Base-by-base conservation (phyloP, 2,329 filamentous ascomycete species). In the Calonectria naviculata region DNA sequence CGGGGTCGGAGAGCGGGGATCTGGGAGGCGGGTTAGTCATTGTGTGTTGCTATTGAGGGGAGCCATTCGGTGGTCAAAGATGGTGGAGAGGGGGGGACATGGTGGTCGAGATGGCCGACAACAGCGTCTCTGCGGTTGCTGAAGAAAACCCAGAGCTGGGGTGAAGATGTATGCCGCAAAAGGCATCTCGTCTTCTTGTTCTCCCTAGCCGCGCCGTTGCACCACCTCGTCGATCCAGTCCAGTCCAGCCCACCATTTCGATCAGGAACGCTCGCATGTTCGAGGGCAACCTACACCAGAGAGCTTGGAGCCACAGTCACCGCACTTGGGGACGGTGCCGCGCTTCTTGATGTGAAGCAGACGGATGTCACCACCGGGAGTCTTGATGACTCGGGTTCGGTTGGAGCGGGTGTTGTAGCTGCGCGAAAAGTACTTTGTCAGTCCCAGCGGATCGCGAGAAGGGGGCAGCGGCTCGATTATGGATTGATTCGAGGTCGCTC, bases 261-360 rank as follows among this genome's bases (percentile, higher is more conserved):
- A 70, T 68, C 68, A 68, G n/a, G 63, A 58, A 73, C 66, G 52
- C 64, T 74, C 67, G 68, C 49, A 56, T 42, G 54, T 66, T 67
- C 72, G 69, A 71, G 68, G 56, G 72, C 69, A 76, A 97, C 95
- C 93, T 94, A 99, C 95, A 87, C 97, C 97, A 85, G 95, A 92
- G 83, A 99, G 93, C 91, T 98, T 98, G 89, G 92, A 92, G 84
- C 97, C 97, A 85, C 97, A 99, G 91, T 99, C 97, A 91, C 97
- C 94, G 86, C 97, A 99, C 92, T 99, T 99, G 85, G 97, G 97
- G 78, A 95, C 94, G 85, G 95, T 97, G 82, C 95, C 97, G 87
- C 93, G 94, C 95, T 99, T 99, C 94, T 98, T 98, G 91, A 98
- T 95, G 93, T 99, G 96, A 82, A 98, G 94, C 85, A 98, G 93